These are phyloP conservation scores for Talaromyces ruber DNA, from an alignment of 495 filamentous ascomycete genomes.

Conservation along the genomic window DNA sequence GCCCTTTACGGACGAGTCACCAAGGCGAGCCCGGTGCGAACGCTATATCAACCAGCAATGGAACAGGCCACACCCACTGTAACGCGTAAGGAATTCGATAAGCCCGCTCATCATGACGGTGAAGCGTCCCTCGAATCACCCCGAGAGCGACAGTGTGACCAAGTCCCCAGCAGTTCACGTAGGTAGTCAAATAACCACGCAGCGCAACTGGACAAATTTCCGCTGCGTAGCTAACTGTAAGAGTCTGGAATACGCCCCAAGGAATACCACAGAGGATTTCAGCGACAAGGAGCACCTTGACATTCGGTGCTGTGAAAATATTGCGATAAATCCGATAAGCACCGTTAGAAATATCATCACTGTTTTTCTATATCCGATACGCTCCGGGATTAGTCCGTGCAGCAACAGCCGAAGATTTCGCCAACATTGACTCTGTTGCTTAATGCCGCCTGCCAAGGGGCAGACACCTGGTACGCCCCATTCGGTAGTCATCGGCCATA, in stretches of 20 bases:
- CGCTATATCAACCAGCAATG: constrained; percentile 59
- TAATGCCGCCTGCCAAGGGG: constrained; percentile 57
- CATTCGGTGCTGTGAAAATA: constrained; percentile 57
- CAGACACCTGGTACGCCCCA: constrained; percentile 31
- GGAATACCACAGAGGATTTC: constrained; percentile 65
- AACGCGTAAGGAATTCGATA: constrained; percentile 63
- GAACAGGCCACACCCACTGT: constrained; percentile 81
- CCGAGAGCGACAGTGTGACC: constrained; percentile 68
- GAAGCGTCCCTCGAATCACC: constrained; percentile 57
- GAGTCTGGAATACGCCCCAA: constrained; percentile 68
- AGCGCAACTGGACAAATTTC: constrained; percentile 72
- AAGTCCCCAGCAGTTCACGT: constrained; percentile 76
- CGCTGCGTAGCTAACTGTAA: constrained; percentile 68
- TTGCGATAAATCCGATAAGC: constrained; percentile 52
- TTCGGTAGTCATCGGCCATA: constrained; percentile 22
- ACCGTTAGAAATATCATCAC: constrained; percentile 48
- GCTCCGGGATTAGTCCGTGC: constrained; percentile 57
- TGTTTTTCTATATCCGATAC: constrained; percentile 55
- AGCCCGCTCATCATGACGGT: constrained; percentile 50
- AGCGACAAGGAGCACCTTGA: constrained; percentile 52
- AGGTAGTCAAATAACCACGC: constrained; percentile 66
- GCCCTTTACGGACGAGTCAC: constrained; percentile 71
- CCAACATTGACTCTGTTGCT: constrained; percentile 50
- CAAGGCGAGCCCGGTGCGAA: constrained; percentile 71
- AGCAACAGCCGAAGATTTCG: constrained; percentile 60